A percentile compares a stretch with the other conserved stretches of the same genome.
These are phyloP conservation scores for Xylariaceae sp. DNA, from an alignment of 2,329 filamentous ascomycete genomes.

Conservation along the genomic window DNA sequence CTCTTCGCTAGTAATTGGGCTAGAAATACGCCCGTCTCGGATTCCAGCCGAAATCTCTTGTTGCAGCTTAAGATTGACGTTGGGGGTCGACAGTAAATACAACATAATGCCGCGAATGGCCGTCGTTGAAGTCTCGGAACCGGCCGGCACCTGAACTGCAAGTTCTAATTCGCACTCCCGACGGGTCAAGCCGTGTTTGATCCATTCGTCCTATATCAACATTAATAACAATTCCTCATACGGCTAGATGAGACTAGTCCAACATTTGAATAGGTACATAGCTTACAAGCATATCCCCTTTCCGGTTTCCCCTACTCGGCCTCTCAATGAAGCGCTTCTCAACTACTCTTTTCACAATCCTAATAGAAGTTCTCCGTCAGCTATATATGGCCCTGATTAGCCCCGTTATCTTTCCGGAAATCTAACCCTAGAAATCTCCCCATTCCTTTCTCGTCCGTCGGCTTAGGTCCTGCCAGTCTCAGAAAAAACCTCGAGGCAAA, in stretches of 20 bases:
- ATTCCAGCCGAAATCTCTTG: constrained; percentile 24
- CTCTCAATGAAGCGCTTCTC: constrained; percentile 22
- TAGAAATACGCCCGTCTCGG: constrained; percentile 25
- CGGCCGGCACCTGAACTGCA: constrained; percentile 29
- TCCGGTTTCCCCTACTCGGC: background rate
- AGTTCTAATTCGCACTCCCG: constrained; percentile 32
- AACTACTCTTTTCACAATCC: constrained; percentile 24
- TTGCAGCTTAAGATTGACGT: constrained; percentile 22
- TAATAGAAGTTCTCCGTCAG: constrained; percentile 11
- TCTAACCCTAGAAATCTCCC: constrained; percentile 29
- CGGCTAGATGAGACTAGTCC: background rate
- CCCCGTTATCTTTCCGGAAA: background rate
- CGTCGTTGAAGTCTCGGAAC: constrained; percentile 28
- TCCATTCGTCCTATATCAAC: constrained; percentile 29
- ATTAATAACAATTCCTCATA: background rate
- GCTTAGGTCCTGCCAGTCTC: constrained; percentile 25
- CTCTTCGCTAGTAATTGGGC: constrained; percentile 28
- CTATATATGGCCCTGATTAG: too few species aligned
- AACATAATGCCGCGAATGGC: constrained; percentile 28
- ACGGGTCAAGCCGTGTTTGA: constrained; percentile 28
- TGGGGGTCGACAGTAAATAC: constrained; percentile 23
- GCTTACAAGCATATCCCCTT: constrained; percentile 30
- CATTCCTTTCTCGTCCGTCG: constrained; percentile 30
- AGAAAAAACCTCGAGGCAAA: constrained; percentile 30
- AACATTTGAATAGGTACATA: background rate